Evolutionary conservation across 306 rosid species (phyloP).

Genomic region (Cucumis melo): DNA sequence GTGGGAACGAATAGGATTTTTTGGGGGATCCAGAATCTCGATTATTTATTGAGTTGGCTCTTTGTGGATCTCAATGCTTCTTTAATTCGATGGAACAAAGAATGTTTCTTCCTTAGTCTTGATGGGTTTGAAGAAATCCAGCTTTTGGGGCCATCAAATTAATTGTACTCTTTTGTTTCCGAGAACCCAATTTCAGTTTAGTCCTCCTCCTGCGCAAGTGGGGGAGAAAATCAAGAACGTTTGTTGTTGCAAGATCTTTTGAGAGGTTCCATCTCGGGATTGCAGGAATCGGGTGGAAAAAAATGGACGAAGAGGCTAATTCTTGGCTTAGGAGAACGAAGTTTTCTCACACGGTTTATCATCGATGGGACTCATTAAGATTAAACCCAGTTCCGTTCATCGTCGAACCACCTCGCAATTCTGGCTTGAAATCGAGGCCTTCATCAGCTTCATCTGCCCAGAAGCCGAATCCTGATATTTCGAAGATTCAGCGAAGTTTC

Average conservation of each 20-base stretch:
- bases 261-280: slow-evolving; percentile 7
- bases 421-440: slow-evolving; percentile 40
- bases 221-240: slow-evolving; percentile 8
- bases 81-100: slow-evolving; percentile 19
- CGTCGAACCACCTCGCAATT: slow-evolving; percentile 16
- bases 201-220: slow-evolving; percentile 24
- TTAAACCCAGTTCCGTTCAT: slow-evolving; percentile 19
- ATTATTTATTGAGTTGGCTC: slow-evolving; percentile 13
- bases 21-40: slow-evolving; percentile 13
- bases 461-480: slow-evolving; percentile 11
- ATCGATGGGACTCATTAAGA: slow-evolving; percentile 59
- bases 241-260: slow-evolving; percentile 13
- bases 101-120: slow-evolving; percentile 10
- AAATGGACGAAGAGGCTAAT: slow-evolving; percentile 51
- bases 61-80: slow-evolving; percentile 25
- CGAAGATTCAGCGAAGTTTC: slow-evolving; percentile 12
- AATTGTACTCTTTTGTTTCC: slow-evolving; percentile 1
- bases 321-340: slow-evolving; percentile 88
- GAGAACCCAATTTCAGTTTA: slow-evolving; percentile 12
- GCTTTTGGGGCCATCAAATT: slow-evolving; percentile 15
- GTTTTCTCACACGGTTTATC: slow-evolving; percentile 73
- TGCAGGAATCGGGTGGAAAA: background rate
- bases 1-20: slow-evolving; percentile 32
- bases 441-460: slow-evolving; percentile 6
- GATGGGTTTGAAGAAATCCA: slow-evolving; percentile 25